Conservation (phyloP, 1,284 basidiomycete genomes). For the Athelia sp. region DNA sequence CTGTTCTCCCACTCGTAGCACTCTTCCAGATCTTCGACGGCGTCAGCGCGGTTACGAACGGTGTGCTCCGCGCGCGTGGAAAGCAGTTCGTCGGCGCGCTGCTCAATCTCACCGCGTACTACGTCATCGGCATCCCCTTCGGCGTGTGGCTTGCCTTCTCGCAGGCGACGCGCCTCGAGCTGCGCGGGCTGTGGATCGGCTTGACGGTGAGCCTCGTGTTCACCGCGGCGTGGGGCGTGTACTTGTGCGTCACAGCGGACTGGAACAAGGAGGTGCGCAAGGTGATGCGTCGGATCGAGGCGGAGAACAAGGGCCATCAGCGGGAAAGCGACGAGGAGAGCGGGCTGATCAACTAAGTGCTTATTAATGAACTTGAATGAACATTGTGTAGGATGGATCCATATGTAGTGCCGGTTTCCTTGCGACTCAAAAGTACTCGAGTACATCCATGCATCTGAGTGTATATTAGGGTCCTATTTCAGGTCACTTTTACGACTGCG, state of each 20-base stretch:
- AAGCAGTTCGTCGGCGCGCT: slow-evolving; percentile 67
- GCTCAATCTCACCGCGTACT: slow-evolving; percentile 67
- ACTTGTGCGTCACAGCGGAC: slow-evolving; percentile 48
- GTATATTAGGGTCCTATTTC: too few species aligned
- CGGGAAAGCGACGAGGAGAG: too few species aligned
- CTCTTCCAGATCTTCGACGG: slow-evolving; percentile 83
- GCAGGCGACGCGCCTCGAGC: slow-evolving; percentile 24
- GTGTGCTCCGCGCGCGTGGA: slow-evolving; percentile 76
- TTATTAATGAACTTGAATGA: too few species aligned
- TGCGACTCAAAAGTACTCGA: neutral
- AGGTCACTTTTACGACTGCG: too few species aligned
- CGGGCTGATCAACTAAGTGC: too few species aligned
- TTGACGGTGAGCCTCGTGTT: slow-evolving; percentile 58
- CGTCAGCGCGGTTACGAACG: slow-evolving; percentile 61
- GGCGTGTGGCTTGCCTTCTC: slow-evolving; percentile 63
- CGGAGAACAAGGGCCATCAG: slow-evolving; percentile 17
- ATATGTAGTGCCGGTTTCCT: too few species aligned
- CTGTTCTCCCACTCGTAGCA: slow-evolving; percentile 72
- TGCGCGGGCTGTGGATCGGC: slow-evolving; percentile 67
- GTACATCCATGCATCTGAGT: too few species aligned
- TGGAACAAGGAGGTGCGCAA: slow-evolving; percentile 62
- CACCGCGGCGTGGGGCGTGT: slow-evolving; percentile 41
- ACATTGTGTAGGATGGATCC: too few species aligned
- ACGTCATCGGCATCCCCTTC: slow-evolving; percentile 60
- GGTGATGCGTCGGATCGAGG: slow-evolving; percentile 42